Conservation (phyloP, 2,329 filamentous ascomycete species). For the Alternaria sp. region DNA sequence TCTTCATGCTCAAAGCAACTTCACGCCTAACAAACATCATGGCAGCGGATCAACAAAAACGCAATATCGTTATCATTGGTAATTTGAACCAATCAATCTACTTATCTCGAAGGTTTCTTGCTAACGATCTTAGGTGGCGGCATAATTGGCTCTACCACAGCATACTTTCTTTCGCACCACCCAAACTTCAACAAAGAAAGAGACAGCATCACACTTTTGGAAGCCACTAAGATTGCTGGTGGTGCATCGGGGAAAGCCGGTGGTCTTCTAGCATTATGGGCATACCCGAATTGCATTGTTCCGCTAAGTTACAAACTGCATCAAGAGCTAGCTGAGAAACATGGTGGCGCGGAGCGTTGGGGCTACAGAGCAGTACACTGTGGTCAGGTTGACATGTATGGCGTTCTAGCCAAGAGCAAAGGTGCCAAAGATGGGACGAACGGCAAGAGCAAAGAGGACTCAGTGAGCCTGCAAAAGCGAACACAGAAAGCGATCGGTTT, state of each 20-base stretch:
- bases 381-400: slow-evolving; percentile 68
- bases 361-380: slow-evolving; percentile 84
- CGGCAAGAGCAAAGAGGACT: slow-evolving; percentile 45
- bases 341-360: slow-evolving; percentile 81
- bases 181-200: slow-evolving; percentile 76
- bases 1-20: slow-evolving; percentile 33
- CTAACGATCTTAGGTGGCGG: slow-evolving; percentile 71
- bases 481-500: slow-evolving; percentile 60
- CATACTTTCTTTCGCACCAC: slow-evolving; percentile 90
- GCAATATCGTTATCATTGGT: slow-evolving; percentile 51
- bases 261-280: slow-evolving; percentile 88
- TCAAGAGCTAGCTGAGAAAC: slow-evolving; percentile 81
- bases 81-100: not conserved
- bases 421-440: slow-evolving; percentile 34
- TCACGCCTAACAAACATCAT: slow-evolving; percentile 31
- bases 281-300: slow-evolving; percentile 84
- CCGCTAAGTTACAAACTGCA: slow-evolving; percentile 87
- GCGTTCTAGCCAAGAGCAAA: slow-evolving; percentile 47
- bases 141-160: slow-evolving; percentile 89
- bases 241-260: slow-evolving; percentile 95
- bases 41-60: slow-evolving; percentile 34
- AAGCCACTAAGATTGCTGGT: slow-evolving; percentile 85
- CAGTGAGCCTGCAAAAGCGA: slow-evolving; percentile 64
- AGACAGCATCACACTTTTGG: slow-evolving; percentile 84
- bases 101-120: not conserved